A percentile compares a stretch with the other conserved stretches of the same genome.
Conservation (phyloP, 208 protist genomes). For the Leishmania lainsoni region DNA sequence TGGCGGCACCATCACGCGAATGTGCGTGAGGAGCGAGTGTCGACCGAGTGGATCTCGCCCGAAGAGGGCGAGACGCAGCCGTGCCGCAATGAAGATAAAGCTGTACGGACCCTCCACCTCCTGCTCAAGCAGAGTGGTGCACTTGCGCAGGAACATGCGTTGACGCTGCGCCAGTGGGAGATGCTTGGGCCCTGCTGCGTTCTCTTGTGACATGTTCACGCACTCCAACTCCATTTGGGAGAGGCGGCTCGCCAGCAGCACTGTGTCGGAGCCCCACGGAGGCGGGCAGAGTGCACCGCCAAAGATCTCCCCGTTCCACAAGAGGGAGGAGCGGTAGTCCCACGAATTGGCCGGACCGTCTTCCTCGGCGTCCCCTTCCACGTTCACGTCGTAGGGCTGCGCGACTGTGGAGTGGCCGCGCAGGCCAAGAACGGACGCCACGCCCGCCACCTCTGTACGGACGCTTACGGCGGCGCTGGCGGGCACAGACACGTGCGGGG, state of each 20-base stretch:
- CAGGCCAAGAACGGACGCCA: slow-evolving; percentile 67
- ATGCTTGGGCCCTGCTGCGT: background rate
- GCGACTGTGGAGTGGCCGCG: slow-evolving; percentile 50
- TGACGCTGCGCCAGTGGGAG: slow-evolving; percentile 43
- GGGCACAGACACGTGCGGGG: background rate
- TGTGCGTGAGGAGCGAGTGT: slow-evolving; percentile 79
- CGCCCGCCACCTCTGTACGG: slow-evolving; percentile 47
- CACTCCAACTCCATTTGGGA: slow-evolving; percentile 58
- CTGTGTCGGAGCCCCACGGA: slow-evolving; percentile 75
- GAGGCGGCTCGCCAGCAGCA: slow-evolving; percentile 58
- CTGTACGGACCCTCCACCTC: slow-evolving; percentile 84
- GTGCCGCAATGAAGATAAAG: slow-evolving; percentile 77
- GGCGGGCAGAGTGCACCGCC: slow-evolving; percentile 65
- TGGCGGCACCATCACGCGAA: slow-evolving; percentile 23
- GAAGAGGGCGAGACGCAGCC: slow-evolving; percentile 73
- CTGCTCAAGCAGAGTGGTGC: slow-evolving; percentile 69
- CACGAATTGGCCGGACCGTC: slow-evolving; percentile 21
- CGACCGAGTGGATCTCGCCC: slow-evolving; percentile 90
- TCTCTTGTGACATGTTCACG: slow-evolving; percentile 12
- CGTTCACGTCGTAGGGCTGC: slow-evolving; percentile 77
- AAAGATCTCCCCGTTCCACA: slow-evolving; percentile 92
- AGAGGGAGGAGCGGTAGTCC: slow-evolving; percentile 53
- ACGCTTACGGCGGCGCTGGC: slow-evolving; percentile 6
- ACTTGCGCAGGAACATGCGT: slow-evolving; percentile 52
- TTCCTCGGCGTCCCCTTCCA: slow-evolving; percentile 43